Evolutionary conservation across 2,329 filamentous ascomycete species (phyloP), one percentile per base, ranked within the genome.

Genomic region (Monilinia fructigena): DNA sequence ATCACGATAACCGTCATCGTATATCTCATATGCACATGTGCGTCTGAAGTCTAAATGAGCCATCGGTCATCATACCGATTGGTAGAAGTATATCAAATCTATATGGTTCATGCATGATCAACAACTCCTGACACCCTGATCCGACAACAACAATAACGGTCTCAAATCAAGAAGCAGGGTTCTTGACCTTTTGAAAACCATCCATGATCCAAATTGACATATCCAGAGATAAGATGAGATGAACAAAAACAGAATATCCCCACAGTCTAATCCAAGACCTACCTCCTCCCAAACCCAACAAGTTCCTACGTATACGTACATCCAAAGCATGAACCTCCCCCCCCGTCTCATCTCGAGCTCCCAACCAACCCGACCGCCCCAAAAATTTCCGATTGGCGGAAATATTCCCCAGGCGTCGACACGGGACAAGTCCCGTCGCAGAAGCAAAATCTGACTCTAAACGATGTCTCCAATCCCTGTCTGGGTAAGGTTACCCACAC

Each of bases 401-500:
- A 35, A 31, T 55, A 38, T 23, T 40, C 12, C 45, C 12, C 26
- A 55, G 61, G 61, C 26, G 50, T 63, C 45, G 38, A 47, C 38
- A 45, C 55, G 61, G 50, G 38, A 63, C 61, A 28, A 63, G 50
- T 2, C n/a, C 18, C 55, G 61, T 63, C 50, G 50, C 61, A 63
- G 61, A 55, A 55, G 12, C 55, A 26, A 12, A n/a, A 55, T 63
- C 26, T 63, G 61, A 63, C 42, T 54, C 38, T 38, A 63, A 63
- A 50, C 61, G 61, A 55, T 26, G 61, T 63, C 61, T 63, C 50
- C 38, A 45, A 47, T 7, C 50, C 61, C 28, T 55, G 60, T 55
- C 38, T 55, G 61, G 61, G 61, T 35, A 35, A 35, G 31, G 31
- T 35, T 35, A 35, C 31, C 5, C 5, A 7, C 61, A 63, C 61